Percentiles rank a stretch among this genome's conserved stretches.
Conservation (phyloP, 352 stramenopile species). For the Elongisporangium prolatum region DNA sequence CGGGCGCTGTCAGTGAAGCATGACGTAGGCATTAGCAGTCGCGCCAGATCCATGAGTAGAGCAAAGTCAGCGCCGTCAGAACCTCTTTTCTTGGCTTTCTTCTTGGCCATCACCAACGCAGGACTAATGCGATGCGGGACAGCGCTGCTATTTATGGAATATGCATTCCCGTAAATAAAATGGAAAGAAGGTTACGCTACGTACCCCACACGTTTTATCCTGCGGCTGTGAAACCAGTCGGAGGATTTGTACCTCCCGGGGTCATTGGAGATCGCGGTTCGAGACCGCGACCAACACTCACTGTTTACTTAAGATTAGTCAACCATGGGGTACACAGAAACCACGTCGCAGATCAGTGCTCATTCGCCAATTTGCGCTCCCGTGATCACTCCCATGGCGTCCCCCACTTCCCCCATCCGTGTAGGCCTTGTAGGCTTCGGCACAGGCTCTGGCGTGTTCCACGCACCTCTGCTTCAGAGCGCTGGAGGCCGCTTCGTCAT, state of each 20-base stretch:
- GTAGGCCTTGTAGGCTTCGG: conserved; percentile 73
- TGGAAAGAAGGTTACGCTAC: background rate
- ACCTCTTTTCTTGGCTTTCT: conserved; percentile 78
- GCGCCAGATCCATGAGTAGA: background rate
- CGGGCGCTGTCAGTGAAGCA: background rate
- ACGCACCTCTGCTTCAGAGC: conserved; percentile 62
- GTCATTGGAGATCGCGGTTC: background rate
- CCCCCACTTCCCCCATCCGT: conserved; percentile 20
- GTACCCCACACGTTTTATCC: background rate
- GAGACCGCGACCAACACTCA: background rate
- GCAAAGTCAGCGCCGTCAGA: background rate
- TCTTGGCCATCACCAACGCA: conserved; percentile 44
- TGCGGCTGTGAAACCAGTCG: background rate
- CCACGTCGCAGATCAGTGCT: background rate
- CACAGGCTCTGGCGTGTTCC: conserved; percentile 67
- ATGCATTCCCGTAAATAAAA: background rate
- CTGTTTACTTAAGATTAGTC: background rate
- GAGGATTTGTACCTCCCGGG: background rate
- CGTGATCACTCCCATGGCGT: conserved; percentile 1
- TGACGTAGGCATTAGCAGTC: background rate
- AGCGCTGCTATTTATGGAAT: background rate
- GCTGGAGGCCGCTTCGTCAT: conserved; percentile 45
- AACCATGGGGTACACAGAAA: background rate
- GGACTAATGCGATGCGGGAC: background rate
- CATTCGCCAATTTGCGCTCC: conserved; percentile 5